Percentiles rank a stretch among this genome's conserved stretches.
These are phyloP conservation scores for Exophiala lecanii-corni DNA, from an alignment of 2,329 filamentous ascomycete genomes.

Conservation along the genomic window DNA sequence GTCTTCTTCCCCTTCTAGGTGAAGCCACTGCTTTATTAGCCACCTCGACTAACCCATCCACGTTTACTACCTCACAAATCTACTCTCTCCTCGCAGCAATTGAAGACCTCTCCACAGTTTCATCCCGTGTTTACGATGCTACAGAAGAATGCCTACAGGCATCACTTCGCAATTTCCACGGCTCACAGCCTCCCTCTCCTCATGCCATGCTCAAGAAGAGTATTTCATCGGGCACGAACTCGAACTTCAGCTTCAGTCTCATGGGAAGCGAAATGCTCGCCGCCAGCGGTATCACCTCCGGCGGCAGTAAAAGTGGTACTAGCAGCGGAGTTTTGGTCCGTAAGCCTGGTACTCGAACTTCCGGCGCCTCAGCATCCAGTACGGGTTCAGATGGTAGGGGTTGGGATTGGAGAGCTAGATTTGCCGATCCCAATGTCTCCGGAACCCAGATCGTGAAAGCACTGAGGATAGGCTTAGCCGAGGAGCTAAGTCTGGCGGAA, in stretches of 20 bases:
- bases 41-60: slow-evolving; percentile 45
- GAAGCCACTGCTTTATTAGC: slow-evolving; percentile 73
- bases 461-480: slow-evolving; percentile 68
- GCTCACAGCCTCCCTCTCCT: slow-evolving; percentile 54
- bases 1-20: slow-evolving; percentile 74
- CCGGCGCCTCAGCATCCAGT: background rate
- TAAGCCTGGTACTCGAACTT: slow-evolving; percentile 28
- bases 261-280: slow-evolving; percentile 68
- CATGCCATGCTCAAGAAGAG: slow-evolving; percentile 64
- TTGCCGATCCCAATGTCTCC: slow-evolving; percentile 52
- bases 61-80: slow-evolving; percentile 66
- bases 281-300: slow-evolving; percentile 41
- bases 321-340: slow-evolving; percentile 46
- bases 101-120: slow-evolving; percentile 74
- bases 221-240: slow-evolving; percentile 50
- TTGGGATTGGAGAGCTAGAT: slow-evolving; percentile 67
- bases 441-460: slow-evolving; percentile 68
- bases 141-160: slow-evolving; percentile 75
- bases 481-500: slow-evolving; percentile 51
- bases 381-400: slow-evolving; percentile 41
- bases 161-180: slow-evolving; percentile 66
- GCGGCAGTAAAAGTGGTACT: slow-evolving; percentile 45
- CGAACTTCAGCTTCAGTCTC: slow-evolving; percentile 60
- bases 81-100: slow-evolving; percentile 70
- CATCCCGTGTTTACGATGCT: slow-evolving; percentile 64